Evolutionary conservation across 495 filamentous ascomycete genomes (phyloP).

Genomic region (Lepidopterella palustris): DNA sequence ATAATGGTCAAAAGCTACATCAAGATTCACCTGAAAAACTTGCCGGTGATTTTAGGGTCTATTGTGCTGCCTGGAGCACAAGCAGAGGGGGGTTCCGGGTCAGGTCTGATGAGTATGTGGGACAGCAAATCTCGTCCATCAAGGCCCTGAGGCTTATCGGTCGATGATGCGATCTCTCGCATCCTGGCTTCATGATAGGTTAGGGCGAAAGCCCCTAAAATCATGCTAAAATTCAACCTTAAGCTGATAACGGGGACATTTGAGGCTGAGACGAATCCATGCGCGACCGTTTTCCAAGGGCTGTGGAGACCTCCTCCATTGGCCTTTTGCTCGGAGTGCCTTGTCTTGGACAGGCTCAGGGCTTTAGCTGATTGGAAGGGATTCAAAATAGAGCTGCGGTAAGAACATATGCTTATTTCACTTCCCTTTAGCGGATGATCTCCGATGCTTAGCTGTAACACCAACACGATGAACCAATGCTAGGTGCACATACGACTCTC

Average conservation of each 20-base stretch:
- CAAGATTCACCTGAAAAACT: no score
- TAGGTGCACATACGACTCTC: background rate
- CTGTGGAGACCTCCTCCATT: no score
- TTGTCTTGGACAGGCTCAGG: background rate
- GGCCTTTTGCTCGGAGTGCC: no score
- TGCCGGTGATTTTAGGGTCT: no score
- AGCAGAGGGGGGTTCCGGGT: no score
- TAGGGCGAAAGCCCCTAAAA: background rate
- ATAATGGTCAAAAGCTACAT: no score
- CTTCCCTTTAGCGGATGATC: background rate
- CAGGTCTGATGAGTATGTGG: background rate
- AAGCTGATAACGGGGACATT: background rate
- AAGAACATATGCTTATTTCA: constrained; percentile 1
- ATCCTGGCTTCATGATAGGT: background rate
- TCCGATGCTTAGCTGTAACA: background rate
- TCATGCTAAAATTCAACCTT: background rate
- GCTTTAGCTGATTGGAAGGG: background rate
- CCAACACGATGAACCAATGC: background rate
- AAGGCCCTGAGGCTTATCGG: background rate
- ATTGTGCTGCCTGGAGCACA: no score
- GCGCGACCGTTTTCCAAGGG: no score
- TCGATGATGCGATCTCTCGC: background rate
- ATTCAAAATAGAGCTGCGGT: background rate
- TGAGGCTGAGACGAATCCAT: no score
- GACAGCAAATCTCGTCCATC: background rate